Conservation (phyloP, 2,329 filamentous ascomycete species). For the Stachybotrys elegans region DNA sequence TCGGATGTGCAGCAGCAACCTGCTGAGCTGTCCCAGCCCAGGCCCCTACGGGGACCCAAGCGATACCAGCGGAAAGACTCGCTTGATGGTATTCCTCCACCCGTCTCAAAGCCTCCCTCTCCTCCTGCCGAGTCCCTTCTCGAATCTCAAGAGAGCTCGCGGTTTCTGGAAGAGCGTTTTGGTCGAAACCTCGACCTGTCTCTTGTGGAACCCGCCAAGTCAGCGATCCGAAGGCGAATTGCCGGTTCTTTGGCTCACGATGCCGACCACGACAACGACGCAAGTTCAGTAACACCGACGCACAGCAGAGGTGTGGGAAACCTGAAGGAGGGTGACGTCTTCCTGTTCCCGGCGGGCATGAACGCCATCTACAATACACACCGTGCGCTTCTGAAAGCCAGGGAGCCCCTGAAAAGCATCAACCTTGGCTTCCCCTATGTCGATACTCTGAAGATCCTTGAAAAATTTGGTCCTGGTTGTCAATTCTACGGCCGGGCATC, state of each 20-base stretch:
- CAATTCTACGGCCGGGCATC: slow-evolving; percentile 83
- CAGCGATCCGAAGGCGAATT: slow-evolving; percentile 82
- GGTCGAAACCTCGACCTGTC: slow-evolving; percentile 82
- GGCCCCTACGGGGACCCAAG: slow-evolving; percentile 63
- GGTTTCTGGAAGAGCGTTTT: slow-evolving; percentile 90
- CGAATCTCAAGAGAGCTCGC: slow-evolving; percentile 60
- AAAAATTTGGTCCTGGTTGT: slow-evolving; percentile 90
- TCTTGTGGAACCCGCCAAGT: slow-evolving; percentile 74
- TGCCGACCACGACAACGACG: slow-evolving; percentile 41
- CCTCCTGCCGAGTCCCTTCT: slow-evolving; percentile 16
- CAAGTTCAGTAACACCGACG: no score
- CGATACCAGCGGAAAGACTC: slow-evolving; percentile 65
- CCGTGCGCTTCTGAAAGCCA: slow-evolving; percentile 61
- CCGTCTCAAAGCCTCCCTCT: slow-evolving; percentile 14
- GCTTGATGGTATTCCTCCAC: slow-evolving; percentile 24
- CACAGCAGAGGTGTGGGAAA: slow-evolving; percentile 47
- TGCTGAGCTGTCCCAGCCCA: slow-evolving; percentile 21
- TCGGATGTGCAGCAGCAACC: slow-evolving; percentile 18
- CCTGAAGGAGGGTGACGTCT: slow-evolving; percentile 82
- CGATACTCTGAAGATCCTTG: slow-evolving; percentile 88
- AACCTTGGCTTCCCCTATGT: slow-evolving; percentile 98
- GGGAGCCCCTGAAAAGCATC: slow-evolving; percentile 68
- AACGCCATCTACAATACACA: slow-evolving; percentile 91
- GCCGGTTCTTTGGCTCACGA: slow-evolving; percentile 76
- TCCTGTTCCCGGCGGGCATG: slow-evolving; percentile 87